Evolutionary conservation across 1,284 basidiomycete genomes (phyloP).

Genomic region (Golubevia sp.): DNA sequence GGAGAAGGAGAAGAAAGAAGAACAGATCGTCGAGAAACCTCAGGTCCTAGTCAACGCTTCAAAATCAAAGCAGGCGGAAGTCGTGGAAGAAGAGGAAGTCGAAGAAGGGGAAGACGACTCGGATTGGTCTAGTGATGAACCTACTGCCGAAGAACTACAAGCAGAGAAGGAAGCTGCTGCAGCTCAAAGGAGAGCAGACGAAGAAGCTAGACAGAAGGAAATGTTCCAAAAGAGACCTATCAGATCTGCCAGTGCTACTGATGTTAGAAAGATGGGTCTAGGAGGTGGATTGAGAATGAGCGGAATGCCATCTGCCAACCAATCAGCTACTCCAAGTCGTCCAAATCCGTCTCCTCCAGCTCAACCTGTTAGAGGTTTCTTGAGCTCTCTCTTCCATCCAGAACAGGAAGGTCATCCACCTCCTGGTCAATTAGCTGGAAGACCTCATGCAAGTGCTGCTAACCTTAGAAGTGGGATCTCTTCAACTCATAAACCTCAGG

Average conservation of each 20-base stretch:
- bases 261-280: conserved; percentile 30
- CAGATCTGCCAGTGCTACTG: conserved; percentile 49
- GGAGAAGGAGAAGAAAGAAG: neutral
- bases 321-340: neutral
- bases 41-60: too few species aligned
- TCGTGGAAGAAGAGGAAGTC: conserved; percentile 10
- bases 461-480: conserved; percentile 10
- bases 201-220: conserved; percentile 72
- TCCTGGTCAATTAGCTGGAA: conserved; percentile 38
- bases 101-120: conserved; percentile 44
- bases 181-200: conserved; percentile 64
- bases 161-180: conserved; percentile 45
- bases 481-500: neutral
- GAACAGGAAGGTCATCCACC: conserved; percentile 42
- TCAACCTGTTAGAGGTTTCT: conserved; percentile 41
- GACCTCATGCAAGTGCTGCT: conserved; percentile 42
- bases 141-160: conserved; percentile 54
- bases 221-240: conserved; percentile 78
- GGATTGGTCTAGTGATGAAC: conserved; percentile 57
- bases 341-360: neutral
- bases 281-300: neutral
- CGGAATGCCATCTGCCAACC: neutral
- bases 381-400: conserved; percentile 54
- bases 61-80: conserved; percentile 15
- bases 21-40: neutral